phyloP scores from a whole-genome alignment of 768 basidiomycete genomes.

The Boletus reticulatus region DNA sequence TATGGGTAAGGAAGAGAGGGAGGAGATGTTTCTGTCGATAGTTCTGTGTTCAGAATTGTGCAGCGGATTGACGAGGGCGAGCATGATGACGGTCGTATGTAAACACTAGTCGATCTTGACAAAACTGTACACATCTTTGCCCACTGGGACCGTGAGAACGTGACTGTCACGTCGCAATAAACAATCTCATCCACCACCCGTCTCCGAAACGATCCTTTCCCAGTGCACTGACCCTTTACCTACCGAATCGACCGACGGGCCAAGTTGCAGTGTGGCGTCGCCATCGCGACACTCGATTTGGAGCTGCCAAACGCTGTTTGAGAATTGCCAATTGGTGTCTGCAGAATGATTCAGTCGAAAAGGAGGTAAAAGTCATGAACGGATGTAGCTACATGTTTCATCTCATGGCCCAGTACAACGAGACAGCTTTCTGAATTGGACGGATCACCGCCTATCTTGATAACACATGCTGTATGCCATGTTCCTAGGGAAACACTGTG shows the following conservation, averaged over 20 bases:
- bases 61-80: slow-evolving; percentile 49
- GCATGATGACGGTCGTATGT: slow-evolving; percentile 36
- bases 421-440: too few species aligned
- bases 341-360: background rate
- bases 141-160: slow-evolving; percentile 19
- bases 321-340: slow-evolving; percentile 10
- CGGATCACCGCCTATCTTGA: too few species aligned
- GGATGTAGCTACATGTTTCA: background rate
- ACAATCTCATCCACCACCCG: slow-evolving; percentile 1
- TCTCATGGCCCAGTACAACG: too few species aligned
- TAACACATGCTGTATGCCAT: too few species aligned
- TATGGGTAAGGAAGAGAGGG: slow-evolving; percentile 6
- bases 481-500: too few species aligned
- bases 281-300: slow-evolving; percentile 3
- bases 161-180: slow-evolving; percentile 16
- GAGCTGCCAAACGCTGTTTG: background rate
- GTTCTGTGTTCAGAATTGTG: slow-evolving; percentile 28
- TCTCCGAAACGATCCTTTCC: background rate
- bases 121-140: slow-evolving; percentile 8
- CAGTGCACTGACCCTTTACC: too few species aligned
- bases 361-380: background rate
- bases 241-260: too few species aligned
- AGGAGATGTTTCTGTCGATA: slow-evolving; percentile 28
- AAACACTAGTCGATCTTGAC: slow-evolving; percentile 15
- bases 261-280: background rate